Evolutionary conservation across 768 basidiomycete species (phyloP), one percentile per base, ranked within the genome.

Genomic region (Termitomyces sp.): DNA sequence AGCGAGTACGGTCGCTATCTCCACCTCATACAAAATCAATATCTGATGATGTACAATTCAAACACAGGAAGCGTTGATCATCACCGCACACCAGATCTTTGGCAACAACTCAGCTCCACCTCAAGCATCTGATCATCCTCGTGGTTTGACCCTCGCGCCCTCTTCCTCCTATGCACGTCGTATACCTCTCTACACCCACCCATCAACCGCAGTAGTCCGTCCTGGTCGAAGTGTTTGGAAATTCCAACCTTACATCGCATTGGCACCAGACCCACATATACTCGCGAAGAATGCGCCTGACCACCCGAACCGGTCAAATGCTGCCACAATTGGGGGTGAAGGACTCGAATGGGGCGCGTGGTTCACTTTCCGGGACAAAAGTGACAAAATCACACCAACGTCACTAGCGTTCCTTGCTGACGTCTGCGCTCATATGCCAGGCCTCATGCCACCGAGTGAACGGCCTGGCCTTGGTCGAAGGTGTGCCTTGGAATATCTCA

Each of bases 331-430:
- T 14, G 84, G 84, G 27, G 82, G 82, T 7, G 82, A 78, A 0
- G 83, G 85, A 1, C 59, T 77, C 4, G 79, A 82, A 64, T 86
- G 82, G 80, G 87, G 81, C 14, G 77, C 79, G 12, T 88, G 85
- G 83, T 71, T 85, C 22, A 71, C 76, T 50, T 78, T 85, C 48
- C 64, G 62, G 9, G 78, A 75, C 32, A 58, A 71, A 9, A 65
- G 65, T 3, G 83, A 83, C 59, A 69, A 57, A 34, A 73, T 87
- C 45, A 82, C 76, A 14, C 74, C 72, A 2, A 68, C 84, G 2
- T 73, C 77, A 14, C 65, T 87, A 22, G 78, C 82, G 5, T 83
- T 87, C 68, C 73, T 87, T 48, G 84, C 75, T 24, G 87, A 89
- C 57, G 71, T 79, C 1, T 81, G 82, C 62, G 20, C 69, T 22